Evolutionary conservation across 1,139 yeast genomes (phyloP).

Genomic region (Citeromyces hawaiiensis): DNA sequence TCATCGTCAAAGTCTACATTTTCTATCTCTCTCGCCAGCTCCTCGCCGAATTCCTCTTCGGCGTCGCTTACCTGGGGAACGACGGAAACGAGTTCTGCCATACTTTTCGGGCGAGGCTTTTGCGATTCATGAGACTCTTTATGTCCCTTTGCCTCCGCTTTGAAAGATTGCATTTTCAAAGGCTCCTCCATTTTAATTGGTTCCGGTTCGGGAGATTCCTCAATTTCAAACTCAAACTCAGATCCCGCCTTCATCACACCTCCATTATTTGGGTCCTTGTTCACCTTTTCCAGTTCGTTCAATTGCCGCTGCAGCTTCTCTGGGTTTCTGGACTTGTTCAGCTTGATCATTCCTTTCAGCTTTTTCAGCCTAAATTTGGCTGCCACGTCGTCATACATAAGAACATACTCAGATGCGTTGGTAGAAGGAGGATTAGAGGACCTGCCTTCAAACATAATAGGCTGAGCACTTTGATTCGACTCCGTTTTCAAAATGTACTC

Average conservation of each 20-base stretch:
- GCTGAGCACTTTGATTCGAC: constrained; percentile 7
- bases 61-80: neutral
- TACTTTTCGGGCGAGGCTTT: neutral
- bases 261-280: neutral
- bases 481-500: constrained; percentile 12
- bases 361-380: constrained; percentile 12
- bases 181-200: no score
- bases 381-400: constrained; percentile 12
- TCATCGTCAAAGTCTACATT: constrained; percentile 2
- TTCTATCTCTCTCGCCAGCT: constrained; percentile 2
- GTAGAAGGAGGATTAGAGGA: neutral
- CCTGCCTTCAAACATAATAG: constrained; percentile 14
- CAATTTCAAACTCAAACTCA: neutral
- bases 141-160: no score
- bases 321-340: constrained; percentile 17
- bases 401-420: constrained; percentile 8
- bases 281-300: constrained; percentile 1
- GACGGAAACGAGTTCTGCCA: neutral
- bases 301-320: constrained; percentile 7
- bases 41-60: constrained; percentile 1
- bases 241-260: neutral
- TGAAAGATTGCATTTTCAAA: no score
- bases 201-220: neutral
- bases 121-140: no score
- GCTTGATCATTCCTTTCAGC: constrained; percentile 12